Percentiles rank a stretch among this genome's conserved stretches.
phyloP scores from a whole-genome alignment of 176 grass and related monocot species.

The Olyra latifolia region DNA sequence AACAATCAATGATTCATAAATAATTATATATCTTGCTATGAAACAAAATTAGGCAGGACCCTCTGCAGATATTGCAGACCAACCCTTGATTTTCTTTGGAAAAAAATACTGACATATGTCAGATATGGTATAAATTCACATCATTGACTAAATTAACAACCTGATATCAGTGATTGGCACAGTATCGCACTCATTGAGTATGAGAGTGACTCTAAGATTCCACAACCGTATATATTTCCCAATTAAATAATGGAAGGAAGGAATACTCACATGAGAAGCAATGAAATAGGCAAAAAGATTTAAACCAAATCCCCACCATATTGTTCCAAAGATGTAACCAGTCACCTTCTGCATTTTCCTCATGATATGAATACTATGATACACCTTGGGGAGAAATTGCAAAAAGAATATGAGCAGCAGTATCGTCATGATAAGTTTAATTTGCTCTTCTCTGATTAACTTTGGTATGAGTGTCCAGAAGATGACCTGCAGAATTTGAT shows the following conservation, averaged over 20 bases:
- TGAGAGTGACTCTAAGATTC: not conserved
- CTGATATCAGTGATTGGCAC: not conserved
- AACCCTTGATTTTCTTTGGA: not conserved
- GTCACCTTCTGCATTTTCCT: constrained; percentile 98
- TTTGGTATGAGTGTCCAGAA: constrained; percentile 83
- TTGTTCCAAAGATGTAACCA: constrained; percentile 93
- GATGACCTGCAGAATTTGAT: constrained; percentile 65
- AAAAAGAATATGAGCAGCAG: constrained; percentile 77
- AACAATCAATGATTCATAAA: not conserved
- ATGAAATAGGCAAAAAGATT: constrained; percentile 97
- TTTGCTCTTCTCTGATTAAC: constrained; percentile 67
- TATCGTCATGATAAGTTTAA: constrained; percentile 76
- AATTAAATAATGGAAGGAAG: constrained; percentile 12
- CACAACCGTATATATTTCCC: not conserved
- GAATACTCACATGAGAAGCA: constrained; percentile 91
- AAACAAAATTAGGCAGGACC: not conserved
- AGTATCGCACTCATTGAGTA: not conserved
- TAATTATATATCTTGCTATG: not conserved
- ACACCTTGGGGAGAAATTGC: constrained; percentile 93
- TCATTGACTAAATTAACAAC: constrained; percentile 20
- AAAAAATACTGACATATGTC: not conserved
- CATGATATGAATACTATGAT: constrained; percentile 92
- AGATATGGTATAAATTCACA: not conserved
- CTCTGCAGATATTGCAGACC: not conserved
- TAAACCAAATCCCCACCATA: constrained; percentile 95